These are phyloP conservation scores for Artemisia argyi DNA, from an alignment of 129 eudicot genomes.

Conservation along the genomic window DNA sequence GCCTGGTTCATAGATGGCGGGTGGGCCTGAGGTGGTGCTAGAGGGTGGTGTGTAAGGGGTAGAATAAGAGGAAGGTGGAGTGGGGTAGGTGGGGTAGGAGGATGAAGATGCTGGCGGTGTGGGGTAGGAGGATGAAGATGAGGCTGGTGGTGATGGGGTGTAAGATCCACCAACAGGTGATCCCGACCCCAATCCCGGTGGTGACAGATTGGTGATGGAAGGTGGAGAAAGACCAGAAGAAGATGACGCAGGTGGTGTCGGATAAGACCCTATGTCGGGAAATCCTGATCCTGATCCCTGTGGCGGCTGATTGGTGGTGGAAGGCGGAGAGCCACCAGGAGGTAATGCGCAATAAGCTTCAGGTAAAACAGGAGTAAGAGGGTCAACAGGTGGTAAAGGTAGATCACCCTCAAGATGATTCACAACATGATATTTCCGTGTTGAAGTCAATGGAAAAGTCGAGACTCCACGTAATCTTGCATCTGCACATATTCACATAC, in stretches of 20 bases:
- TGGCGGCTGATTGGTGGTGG: conserved; percentile 35
- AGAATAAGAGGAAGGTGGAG: conserved; percentile 36
- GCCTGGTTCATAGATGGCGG: conserved; percentile 19
- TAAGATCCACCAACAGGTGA: not conserved
- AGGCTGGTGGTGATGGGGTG: conserved; percentile 26
- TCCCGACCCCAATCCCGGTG: not conserved
- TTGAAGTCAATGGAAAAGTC: conserved; percentile 31
- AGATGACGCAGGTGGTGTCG: conserved; percentile 37
- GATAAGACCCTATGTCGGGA: conserved; percentile 23
- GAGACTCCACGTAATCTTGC: conserved; percentile 38
- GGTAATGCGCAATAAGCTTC: conserved; percentile 57
- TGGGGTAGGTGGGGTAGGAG: conserved; percentile 51
- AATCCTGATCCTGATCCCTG: conserved; percentile 4
- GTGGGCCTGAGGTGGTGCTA: conserved; percentile 14
- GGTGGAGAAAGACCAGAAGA: conserved; percentile 32
- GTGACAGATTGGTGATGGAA: conserved; percentile 27
- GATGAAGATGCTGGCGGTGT: conserved; percentile 35
- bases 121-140: conserved; percentile 23
- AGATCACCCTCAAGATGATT: conserved; percentile 29
- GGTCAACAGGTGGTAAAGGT: conserved; percentile 67
- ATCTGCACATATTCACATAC: conserved; percentile 39
- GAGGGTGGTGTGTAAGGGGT: conserved; percentile 41
- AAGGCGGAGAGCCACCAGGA: conserved; percentile 51
- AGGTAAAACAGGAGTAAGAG: conserved; percentile 66
- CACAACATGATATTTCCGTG: conserved; percentile 30